Evolutionary conservation across 179 eudicot species (phyloP), one percentile per base, ranked within the genome.

Genomic region (Sideroxylon spinosum): DNA sequence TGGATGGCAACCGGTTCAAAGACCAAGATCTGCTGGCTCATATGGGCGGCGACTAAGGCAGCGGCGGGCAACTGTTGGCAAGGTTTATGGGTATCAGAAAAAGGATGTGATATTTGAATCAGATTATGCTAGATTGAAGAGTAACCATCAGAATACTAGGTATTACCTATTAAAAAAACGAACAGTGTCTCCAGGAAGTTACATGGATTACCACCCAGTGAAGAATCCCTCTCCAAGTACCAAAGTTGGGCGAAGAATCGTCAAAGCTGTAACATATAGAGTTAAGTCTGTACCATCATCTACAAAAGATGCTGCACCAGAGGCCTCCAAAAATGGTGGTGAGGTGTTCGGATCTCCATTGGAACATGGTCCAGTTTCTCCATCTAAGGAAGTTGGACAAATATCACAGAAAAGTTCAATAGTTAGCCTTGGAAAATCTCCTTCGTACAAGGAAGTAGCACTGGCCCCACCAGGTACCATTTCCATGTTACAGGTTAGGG

Each of bases 381-480:
- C 64, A 37, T 25, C 60, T 9, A 84, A 73, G 65, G 89, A 88
- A 74, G 76, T 81, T 56, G 87, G 83, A 72, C 86, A 82, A 64
- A 82, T 77, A 75, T 79, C 86, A 9, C 91, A 88, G 57, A 94
- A 85, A 84, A 83, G 90, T 82, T 90, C 98, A n/a, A 86, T 92
- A 78, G 90, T 92, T 78, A 89, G 91, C 82, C 86, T 96, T 59
- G 98, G 97, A 17, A 94, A 89, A 82, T 96, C 99, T 77, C 99
- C 98, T 83, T 96, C 99, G 11, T 96, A 96, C 79, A 96, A 94
- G 87, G 99, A 96, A 83, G 99, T 96, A 52, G 99, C 99, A 55
- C 80, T 96, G 84, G 98, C 99, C 61, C 99, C 96, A 13, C 99
- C 99, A 57, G 99, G 99, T 71, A 89, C 90, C 63, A 90, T 96